A percentile compares a stretch with the other conserved stretches of the same genome.
These are phyloP conservation scores for Peronospora belbahrii DNA, from an alignment of 352 stramenopile species.

Conservation along the genomic window DNA sequence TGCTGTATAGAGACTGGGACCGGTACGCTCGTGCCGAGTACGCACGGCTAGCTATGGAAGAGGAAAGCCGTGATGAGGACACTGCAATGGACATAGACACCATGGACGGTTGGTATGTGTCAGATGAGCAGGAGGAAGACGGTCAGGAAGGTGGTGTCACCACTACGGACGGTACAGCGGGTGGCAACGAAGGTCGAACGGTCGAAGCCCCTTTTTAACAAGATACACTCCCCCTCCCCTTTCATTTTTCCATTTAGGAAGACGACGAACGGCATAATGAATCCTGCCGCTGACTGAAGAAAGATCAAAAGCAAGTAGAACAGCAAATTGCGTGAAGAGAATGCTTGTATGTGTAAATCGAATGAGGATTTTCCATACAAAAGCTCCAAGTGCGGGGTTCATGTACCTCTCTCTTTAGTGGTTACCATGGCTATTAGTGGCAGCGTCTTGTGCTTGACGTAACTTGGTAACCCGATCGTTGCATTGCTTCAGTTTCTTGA, in stretches of 20 bases:
- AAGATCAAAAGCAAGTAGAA: slow-evolving; percentile 24
- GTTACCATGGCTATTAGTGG: background rate
- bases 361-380: background rate
- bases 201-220: slow-evolving; percentile 66
- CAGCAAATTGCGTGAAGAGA: slow-evolving; percentile 12
- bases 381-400: no score
- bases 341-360: slow-evolving; percentile 15
- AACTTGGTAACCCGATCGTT: slow-evolving; percentile 60
- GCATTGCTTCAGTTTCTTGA: slow-evolving; percentile 72
- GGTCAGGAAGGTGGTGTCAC: slow-evolving; percentile 17
- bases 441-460: slow-evolving; percentile 32
- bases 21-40: slow-evolving; percentile 96
- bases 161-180: slow-evolving; percentile 8
- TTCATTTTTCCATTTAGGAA: slow-evolving; percentile 23
- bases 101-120: slow-evolving; percentile 87
- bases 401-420: background rate
- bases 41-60: slow-evolving; percentile 93
- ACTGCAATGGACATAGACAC: slow-evolving; percentile 86
- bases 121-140: slow-evolving; percentile 73
- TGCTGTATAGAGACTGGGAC: slow-evolving; percentile 90
- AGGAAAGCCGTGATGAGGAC: slow-evolving; percentile 90
- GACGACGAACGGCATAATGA: slow-evolving; percentile 4
- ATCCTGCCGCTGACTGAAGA: background rate
- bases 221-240: slow-evolving; percentile 12
- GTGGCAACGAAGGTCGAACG: slow-evolving; percentile 35